Evolutionary conservation across 2,329 filamentous ascomycete species (phyloP), one percentile per base, ranked within the genome.

Genomic region (Fusarium papillatum): DNA sequence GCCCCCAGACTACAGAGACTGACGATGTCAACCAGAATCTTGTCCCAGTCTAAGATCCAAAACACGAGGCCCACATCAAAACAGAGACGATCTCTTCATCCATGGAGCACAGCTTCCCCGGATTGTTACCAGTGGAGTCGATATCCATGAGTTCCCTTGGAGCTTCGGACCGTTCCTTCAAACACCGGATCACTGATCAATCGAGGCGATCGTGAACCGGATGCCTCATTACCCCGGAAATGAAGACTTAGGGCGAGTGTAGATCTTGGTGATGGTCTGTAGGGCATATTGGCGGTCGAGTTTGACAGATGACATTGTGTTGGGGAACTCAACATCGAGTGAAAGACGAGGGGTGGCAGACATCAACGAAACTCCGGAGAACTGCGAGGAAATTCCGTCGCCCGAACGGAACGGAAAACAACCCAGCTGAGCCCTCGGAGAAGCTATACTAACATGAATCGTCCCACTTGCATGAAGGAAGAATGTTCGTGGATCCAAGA

Each of bases 151-250:
- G 67, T 74, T 76, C 63, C 59, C 71, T 53, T 43, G 59, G 24
- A 68, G 29, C 57, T 6, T 73, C 69, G 74, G 75, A 69, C 68
- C 72, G 66, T 70, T 43, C 74, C 69, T 73, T 46, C 55, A 73
- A 75, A 69, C 66, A 62, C 72, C 50, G 57, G 55, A 60, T 59
- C 71, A 13, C 31, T 36, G 17, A 64, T 29, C 50, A 38, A 60
- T 61, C 48, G 57, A 71, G 29, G 39, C 34, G 60, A 64, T 34
- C 53, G 24, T 50, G 53, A 62, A 36, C 19, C 36, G 41, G 50
- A 66, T 59, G 16, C 29, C 17, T 63, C 29, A 31, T 34, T 71
- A 76, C 64, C 66, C 65, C 71, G 16, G 71, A 53, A 34, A 53
- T 67, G 48, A 39, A 2, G 13, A 24, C 14, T 43, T 13, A 48